Conservation (phyloP, 345 rosid species). For the Brassica nigra region DNA sequence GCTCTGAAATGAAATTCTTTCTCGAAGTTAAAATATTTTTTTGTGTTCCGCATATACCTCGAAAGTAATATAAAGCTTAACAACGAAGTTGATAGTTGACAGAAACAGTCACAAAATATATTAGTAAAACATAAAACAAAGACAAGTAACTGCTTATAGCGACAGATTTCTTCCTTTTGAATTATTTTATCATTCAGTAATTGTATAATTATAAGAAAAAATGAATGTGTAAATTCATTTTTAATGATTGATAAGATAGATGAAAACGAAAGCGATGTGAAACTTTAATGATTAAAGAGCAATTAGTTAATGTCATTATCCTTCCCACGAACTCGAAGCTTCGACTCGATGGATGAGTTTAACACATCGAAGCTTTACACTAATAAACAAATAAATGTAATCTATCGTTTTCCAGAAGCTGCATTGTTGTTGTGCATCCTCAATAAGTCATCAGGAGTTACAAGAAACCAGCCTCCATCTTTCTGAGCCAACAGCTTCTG, state of each 20-base stretch:
- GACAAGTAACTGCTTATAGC: constrained; percentile 15
- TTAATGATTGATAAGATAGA: background rate
- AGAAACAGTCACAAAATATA: background rate
- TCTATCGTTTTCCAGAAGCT: background rate
- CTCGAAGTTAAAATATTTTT: background rate
- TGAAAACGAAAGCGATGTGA: background rate
- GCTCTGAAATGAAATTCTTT: background rate
- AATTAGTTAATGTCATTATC: background rate
- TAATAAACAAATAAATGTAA: background rate
- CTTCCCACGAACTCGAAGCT: background rate
- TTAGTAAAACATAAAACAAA: background rate
- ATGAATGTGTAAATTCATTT: background rate
- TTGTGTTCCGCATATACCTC: background rate
- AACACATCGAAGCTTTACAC: background rate
- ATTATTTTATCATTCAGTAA: background rate
- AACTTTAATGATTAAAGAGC: background rate
- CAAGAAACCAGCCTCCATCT: background rate
- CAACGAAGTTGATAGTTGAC: constrained; percentile 33
- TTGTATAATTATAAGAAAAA: constrained; percentile 6
- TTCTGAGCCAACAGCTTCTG: background rate
- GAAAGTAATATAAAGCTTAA: constrained; percentile 30
- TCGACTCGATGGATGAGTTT: background rate
- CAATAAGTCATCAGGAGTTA: background rate
- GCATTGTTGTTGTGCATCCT: constrained; percentile 1
- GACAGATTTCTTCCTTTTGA: constrained; percentile 7